Evolutionary conservation across 768 basidiomycete species (phyloP), one percentile per base, ranked within the genome.

Genomic region (Cystobasidium onofrii): DNA sequence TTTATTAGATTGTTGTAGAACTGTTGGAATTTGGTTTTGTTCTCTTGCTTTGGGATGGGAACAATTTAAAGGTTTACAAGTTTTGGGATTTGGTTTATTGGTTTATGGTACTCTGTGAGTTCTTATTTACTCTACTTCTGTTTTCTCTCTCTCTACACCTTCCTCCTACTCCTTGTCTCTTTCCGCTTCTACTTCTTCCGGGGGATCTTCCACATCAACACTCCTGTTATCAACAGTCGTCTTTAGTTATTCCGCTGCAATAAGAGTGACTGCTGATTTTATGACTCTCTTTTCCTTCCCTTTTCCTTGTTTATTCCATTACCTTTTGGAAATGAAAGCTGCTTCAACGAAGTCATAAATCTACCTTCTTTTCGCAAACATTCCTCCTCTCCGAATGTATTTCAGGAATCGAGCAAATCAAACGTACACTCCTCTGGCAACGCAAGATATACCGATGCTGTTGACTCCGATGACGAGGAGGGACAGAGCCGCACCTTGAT

Each of bases 1-100:
- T 69, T 84, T 96, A 73, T 90, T 92, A 43, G 96, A 99, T 81
- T 94, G 93, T 6, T 96, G 92, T 83, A 86, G 96, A 78, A 98
- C 96, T 0, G 84, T 98, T 66, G 86, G 87, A n/a, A 98, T 99
- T 80, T 99, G 96, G 96, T 71, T 79, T 10, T 78, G 78, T 25
- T 76, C 75, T 1, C 77, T 80, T 25, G 55, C 46, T 31, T 73
- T 80, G 52, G 78, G 78, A 0, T 79, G 79, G 78, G 77, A 78
- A 72, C 9, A 43, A 3, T 76, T 78, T 74, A 71, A 73, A 33
- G 33, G 27, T 18, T 75, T 80, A 10, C 79, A 79, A 61, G 82
- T 94, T 76, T 83, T 99, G 78, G 92, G 90, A 1, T 99, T 99
- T 81, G 87, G 85, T 7, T 82, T 97, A 55, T 85, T 99, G 73